Conservation (phyloP, 2,329 filamentous ascomycete species). For the Penicillium sp. region DNA sequence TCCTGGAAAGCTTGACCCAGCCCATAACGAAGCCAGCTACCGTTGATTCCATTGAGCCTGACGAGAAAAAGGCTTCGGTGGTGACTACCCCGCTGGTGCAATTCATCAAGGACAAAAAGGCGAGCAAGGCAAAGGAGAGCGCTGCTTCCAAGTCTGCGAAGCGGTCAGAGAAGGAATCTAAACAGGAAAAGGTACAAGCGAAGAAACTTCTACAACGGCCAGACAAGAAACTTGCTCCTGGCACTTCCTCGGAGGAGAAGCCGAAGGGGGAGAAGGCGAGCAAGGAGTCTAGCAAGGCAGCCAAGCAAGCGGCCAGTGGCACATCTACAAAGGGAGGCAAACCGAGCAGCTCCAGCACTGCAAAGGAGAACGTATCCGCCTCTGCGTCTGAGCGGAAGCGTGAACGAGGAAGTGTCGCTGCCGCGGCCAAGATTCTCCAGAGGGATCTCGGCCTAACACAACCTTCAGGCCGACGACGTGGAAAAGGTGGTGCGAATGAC, state of each 20-base stretch:
- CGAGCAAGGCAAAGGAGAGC: slow-evolving; percentile 69
- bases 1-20: slow-evolving; percentile 84
- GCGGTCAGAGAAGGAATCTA: slow-evolving; percentile 43
- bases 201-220: slow-evolving; percentile 46
- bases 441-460: slow-evolving; percentile 61
- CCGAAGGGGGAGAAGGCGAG: slow-evolving; percentile 57
- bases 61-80: slow-evolving; percentile 59
- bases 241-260: slow-evolving; percentile 39
- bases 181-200: slow-evolving; percentile 43
- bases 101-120: slow-evolving; percentile 88
- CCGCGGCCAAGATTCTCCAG: slow-evolving; percentile 62
- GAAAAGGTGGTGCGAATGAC: slow-evolving; percentile 33
- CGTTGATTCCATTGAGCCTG: slow-evolving; percentile 54
- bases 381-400: slow-evolving; percentile 51
- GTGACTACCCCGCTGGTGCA: slow-evolving; percentile 88
- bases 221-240: slow-evolving; percentile 36
- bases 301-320: slow-evolving; percentile 37
- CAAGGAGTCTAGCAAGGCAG: slow-evolving; percentile 63
- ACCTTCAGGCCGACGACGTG: slow-evolving; percentile 45
- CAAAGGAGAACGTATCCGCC: slow-evolving; percentile 28
- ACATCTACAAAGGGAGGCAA: slow-evolving; percentile 41
- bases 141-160: slow-evolving; percentile 42
- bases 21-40: slow-evolving; percentile 59
- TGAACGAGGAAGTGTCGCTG: slow-evolving; percentile 55
- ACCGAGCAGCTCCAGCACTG: slow-evolving; percentile 29